These are phyloP conservation scores for Moricandia moricandioides DNA, from an alignment of 345 rosid species.

Conservation along the genomic window DNA sequence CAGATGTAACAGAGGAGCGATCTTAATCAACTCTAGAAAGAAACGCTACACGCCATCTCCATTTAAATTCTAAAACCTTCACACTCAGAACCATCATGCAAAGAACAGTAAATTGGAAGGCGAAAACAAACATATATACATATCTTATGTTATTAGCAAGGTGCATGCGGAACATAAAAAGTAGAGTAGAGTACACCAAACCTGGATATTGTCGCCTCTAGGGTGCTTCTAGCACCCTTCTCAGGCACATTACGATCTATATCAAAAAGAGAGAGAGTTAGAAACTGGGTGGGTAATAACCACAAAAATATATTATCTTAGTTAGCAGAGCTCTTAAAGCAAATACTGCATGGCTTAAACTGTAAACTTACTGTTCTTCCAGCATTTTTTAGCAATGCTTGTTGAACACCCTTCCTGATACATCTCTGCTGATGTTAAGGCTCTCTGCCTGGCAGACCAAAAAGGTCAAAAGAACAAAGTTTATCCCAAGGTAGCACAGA, in stretches of 20 bases:
- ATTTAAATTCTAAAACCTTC: not conserved
- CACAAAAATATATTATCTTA: not conserved
- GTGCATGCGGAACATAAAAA: constrained; percentile 8
- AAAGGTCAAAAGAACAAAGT: constrained; percentile 10
- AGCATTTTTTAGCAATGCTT: constrained; percentile 96
- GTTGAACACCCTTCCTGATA: constrained; percentile 99
- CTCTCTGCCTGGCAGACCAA: constrained; percentile 80
- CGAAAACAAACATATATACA: no score
- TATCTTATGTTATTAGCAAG: not conserved
- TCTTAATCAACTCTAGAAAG: not conserved
- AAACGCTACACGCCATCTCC: not conserved
- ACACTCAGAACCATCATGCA: not conserved
- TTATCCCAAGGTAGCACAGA: not conserved
- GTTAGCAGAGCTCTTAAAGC: not conserved
- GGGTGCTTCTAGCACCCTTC: constrained; percentile 99
- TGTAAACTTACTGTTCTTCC: constrained; percentile 83
- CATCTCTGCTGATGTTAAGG: constrained; percentile 97
- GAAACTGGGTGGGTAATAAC: constrained; percentile 9
- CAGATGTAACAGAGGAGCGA: not conserved
- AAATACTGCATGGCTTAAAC: constrained; percentile 6
- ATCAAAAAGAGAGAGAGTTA: constrained; percentile 25
- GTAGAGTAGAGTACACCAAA: constrained; percentile 27
- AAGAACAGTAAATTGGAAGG: not conserved
- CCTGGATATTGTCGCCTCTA: constrained; percentile 99
- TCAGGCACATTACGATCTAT: constrained; percentile 98